Evolutionary conservation across 371 early-diverging fungal species (phyloP), one percentile per base, ranked within the genome.

Genomic region (Batkoa obscura): DNA sequence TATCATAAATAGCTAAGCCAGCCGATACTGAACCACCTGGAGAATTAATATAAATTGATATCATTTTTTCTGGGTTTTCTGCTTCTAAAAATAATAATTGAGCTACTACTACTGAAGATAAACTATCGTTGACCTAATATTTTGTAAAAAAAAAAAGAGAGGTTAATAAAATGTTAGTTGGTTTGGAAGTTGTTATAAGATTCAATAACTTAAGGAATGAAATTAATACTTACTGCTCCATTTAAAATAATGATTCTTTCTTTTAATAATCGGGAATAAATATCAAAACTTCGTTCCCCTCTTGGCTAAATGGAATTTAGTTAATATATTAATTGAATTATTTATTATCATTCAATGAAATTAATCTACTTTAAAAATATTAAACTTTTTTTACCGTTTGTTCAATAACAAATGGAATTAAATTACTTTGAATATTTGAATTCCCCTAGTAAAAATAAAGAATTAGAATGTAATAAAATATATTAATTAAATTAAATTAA

Each of bases 1-100:
- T 87, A 65, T 91, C 88, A 62, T 90, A 90, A 60, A 88, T 86
- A 17, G 88, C 96, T 87, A 93, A 78, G 10, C 97, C 94, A 8
- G 91, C 83, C 3, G 95, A 94, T 17, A 96, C 95, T 64, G 80
- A 80, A 37, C 97, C 95, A 37, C 98, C 95, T 0, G 98, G 98
- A 37, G 84, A 84, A 66, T 96, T 96, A 69, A 97, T 93, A 68
- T 97, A 97, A 43, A 97, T 65, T 51, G 78, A 81, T 57, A 97
- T 89, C 10, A 85, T 89, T 63, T 90, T 91, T 49, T 86, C 87
- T 31, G 89, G 84, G 59, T 88, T 86, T 69, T 94, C 94, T 5
- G 94, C 84, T 59, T 97, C 98, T 37, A 95, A 74, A 65, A 94
- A 95, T 55, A 97, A 68, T 8, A 97, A 70, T 68, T 94, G 95